These are phyloP conservation scores for Pseudonitzschia multistriata DNA, from an alignment of 108 stramenopile genomes.

Conservation along the genomic window DNA sequence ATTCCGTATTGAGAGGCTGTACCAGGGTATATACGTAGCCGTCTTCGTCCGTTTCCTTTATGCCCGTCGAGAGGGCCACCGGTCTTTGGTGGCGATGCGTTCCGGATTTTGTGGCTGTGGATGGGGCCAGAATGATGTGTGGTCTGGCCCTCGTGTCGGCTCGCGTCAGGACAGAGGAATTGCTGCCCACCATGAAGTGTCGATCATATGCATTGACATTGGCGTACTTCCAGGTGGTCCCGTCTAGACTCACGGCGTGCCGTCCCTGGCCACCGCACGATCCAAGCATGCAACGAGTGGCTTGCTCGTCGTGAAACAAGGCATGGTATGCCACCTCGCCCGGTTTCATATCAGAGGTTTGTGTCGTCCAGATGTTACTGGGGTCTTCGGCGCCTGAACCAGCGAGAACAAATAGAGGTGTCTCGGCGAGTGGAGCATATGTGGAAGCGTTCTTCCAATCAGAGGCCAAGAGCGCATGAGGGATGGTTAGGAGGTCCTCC, in stretches of 20 bases:
- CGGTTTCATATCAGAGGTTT: not conserved
- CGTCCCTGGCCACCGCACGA: conserved; percentile 22
- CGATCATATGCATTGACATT: conserved; percentile 25
- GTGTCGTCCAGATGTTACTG: conserved; percentile 34
- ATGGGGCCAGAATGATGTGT: conserved; percentile 17
- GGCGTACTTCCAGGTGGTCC: conserved; percentile 25
- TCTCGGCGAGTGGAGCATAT: conserved; percentile 15
- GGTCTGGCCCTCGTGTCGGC: conserved; percentile 32
- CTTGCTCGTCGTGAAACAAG: conserved; percentile 36
- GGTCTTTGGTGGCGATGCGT: not conserved
- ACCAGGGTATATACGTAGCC: conserved; percentile 32
- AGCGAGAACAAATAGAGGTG: conserved; percentile 21
- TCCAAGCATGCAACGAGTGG: conserved; percentile 34
- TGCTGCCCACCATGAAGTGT: conserved; percentile 1
- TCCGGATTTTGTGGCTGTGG: not conserved
- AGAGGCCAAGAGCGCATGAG: conserved; percentile 18
- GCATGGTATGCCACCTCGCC: conserved; percentile 21
- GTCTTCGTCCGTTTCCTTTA: conserved; percentile 20
- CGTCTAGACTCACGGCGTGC: conserved; percentile 28
- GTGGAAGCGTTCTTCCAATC: conserved; percentile 27
- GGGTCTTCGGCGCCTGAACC: conserved; percentile 38
- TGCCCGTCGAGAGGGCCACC: conserved; percentile 25
- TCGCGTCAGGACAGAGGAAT: not conserved
- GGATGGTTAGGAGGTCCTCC: conserved; percentile 25
- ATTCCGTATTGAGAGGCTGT: too few relatives aligned